Evolutionary conservation across 495 filamentous ascomycete genomes (phyloP).

Genomic region (Annulohypoxylon maeteangense): DNA sequence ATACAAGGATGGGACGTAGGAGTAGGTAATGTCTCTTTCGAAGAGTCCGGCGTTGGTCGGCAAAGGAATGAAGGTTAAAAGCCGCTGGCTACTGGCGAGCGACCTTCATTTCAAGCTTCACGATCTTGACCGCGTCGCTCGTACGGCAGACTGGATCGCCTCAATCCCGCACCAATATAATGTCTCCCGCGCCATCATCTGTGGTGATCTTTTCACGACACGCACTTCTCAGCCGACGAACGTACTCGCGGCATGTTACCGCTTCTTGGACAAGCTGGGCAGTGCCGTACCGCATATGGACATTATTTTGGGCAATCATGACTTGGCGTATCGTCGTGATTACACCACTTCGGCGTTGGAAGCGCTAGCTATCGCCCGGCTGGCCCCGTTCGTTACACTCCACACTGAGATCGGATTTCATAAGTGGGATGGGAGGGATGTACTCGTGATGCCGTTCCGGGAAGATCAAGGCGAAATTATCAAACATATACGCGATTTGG

Average conservation of each 20-base stretch:
- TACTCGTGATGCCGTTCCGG: slow-evolving; percentile 46
- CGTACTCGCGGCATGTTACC: slow-evolving; percentile 47
- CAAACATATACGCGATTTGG: slow-evolving; percentile 35
- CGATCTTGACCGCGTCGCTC: slow-evolving; percentile 43
- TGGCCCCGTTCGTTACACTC: slow-evolving; percentile 42
- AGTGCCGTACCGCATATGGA: slow-evolving; percentile 47
- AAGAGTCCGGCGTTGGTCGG: no score
- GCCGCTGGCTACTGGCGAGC: slow-evolving; percentile 48
- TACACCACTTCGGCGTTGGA: slow-evolving; percentile 48
- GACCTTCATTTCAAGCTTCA: slow-evolving; percentile 50
- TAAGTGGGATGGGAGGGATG: slow-evolving; percentile 46
- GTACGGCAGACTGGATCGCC: slow-evolving; percentile 49
- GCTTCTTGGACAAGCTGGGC: slow-evolving; percentile 45
- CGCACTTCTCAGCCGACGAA: slow-evolving; percentile 48
- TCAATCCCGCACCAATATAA: slow-evolving; percentile 24
- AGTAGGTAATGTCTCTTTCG: no score
- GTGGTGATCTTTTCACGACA: slow-evolving; percentile 49
- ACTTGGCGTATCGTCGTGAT: slow-evolving; percentile 49
- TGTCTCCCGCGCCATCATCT: slow-evolving; percentile 46
- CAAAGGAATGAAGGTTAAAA: slow-evolving; percentile 1
- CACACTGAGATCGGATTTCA: slow-evolving; percentile 39
- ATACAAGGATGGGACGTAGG: no score
- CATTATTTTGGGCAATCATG: slow-evolving; percentile 51
- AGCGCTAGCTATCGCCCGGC: slow-evolving; percentile 43
- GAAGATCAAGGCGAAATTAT: slow-evolving; percentile 44